A percentile compares a stretch with the other conserved stretches of the same genome.
phyloP scores from a whole-genome alignment of 805 yeast species.

The Saccharomycopsis capsularis region DNA sequence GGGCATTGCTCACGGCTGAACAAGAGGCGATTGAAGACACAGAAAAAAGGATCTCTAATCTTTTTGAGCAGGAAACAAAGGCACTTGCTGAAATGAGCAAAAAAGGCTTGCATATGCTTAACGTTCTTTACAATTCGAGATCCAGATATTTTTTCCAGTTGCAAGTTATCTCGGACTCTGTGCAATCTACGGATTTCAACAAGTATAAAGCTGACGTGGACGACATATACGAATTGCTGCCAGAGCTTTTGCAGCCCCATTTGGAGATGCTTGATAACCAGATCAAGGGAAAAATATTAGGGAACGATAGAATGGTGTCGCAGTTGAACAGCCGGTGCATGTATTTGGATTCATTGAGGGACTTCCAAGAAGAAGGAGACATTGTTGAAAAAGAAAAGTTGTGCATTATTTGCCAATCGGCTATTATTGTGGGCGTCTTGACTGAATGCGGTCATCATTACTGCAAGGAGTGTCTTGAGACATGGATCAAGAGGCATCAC shows the following conservation, averaged over 20 bases:
- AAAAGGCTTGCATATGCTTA: conserved; percentile 45
- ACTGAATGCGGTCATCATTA: conserved; percentile 91
- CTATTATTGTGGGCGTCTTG: conserved; percentile 67
- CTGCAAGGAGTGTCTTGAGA: conserved; percentile 71
- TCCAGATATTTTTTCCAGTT: conserved; percentile 77
- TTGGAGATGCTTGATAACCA: conserved; percentile 14
- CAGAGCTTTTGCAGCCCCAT: not conserved
- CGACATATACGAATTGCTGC: not conserved
- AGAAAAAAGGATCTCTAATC: conserved; percentile 24
- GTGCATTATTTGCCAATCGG: conserved; percentile 74
- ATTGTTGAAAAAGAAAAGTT: conserved; percentile 35
- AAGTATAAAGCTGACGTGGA: conserved; percentile 22
- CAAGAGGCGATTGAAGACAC: conserved; percentile 13
- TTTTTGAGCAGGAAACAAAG: conserved; percentile 39
- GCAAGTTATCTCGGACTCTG: conserved; percentile 81
- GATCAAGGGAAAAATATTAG: conserved; percentile 21
- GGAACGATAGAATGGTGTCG: conserved; percentile 23
- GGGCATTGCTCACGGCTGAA: conserved; percentile 2
- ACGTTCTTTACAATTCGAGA: conserved; percentile 69
- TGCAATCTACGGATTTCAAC: conserved; percentile 41
- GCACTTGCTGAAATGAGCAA: conserved; percentile 36
- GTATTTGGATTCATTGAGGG: conserved; percentile 41
- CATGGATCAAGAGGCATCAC: conserved; percentile 53
- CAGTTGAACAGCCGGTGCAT: conserved; percentile 36
- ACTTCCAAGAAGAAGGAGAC: conserved; percentile 26